A percentile compares a stretch with the other conserved stretches of the same genome.
Conservation (phyloP, 2,329 filamentous ascomycete genomes). For the Phyllosticta ampelicida region DNA sequence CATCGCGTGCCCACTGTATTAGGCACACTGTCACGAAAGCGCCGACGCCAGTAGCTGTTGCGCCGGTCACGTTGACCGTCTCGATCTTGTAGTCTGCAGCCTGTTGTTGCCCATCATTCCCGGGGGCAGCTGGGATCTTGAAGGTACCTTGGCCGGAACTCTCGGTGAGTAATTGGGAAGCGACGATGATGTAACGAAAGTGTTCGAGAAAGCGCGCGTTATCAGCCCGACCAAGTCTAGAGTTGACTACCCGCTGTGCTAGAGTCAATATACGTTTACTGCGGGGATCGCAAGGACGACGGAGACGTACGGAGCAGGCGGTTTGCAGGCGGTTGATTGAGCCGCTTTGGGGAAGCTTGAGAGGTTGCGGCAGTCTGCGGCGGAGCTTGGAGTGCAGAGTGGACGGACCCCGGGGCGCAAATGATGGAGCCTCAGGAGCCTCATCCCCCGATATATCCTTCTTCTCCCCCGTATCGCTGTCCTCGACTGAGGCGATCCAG, state of each 20-base stretch:
- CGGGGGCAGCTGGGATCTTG: constrained; percentile 22
- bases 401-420: constrained; percentile 40
- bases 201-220: constrained; percentile 81
- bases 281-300: background rate
- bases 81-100: constrained; percentile 29
- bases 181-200: constrained; percentile 87
- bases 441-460: background rate
- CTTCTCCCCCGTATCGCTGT: background rate
- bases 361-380: constrained; percentile 38
- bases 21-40: constrained; percentile 56
- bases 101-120: constrained; percentile 17
- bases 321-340: constrained; percentile 28
- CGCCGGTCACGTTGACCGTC: constrained; percentile 52
- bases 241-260: constrained; percentile 55
- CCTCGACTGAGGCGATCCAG: constrained; percentile 8
- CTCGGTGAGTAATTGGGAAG: constrained; percentile 75
- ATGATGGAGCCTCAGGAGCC: constrained; percentile 22
- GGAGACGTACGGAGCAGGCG: constrained; percentile 26
- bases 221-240: constrained; percentile 62
- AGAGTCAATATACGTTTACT: constrained; percentile 12
- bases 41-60: constrained; percentile 50
- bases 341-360: constrained; percentile 29
- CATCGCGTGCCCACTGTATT: constrained; percentile 57
- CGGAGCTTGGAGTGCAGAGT: constrained; percentile 39
- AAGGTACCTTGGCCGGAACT: constrained; percentile 38